phyloP scores from a whole-genome alignment of 371 early-diverging fungal species.

The Mucor plumbeus region DNA sequence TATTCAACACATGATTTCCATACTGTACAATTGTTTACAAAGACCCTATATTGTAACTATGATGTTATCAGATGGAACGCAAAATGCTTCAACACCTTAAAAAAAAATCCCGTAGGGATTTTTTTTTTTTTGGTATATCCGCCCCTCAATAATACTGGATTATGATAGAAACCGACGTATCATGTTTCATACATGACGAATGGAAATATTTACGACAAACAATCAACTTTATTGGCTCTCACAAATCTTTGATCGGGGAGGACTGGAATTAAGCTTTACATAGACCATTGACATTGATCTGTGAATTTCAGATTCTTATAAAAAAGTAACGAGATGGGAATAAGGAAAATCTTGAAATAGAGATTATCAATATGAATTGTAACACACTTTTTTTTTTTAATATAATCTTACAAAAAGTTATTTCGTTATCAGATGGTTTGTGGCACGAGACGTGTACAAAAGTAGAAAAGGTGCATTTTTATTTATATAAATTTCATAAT shows the following conservation, averaged over 20 bases:
- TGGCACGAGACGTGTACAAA: background rate
- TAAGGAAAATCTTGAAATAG: background rate
- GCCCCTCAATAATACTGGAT: too few species aligned
- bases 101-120: too few species aligned
- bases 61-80: too few species aligned
- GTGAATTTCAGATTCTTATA: background rate
- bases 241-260: background rate
- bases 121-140: too few species aligned
- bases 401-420: background rate
- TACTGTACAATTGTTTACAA: too few species aligned
- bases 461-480: conserved; percentile 1
- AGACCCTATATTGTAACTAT: too few species aligned
- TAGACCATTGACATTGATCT: background rate
- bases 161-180: too few species aligned
- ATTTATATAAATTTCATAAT: background rate
- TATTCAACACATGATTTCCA: too few species aligned
- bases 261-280: background rate
- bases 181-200: too few species aligned
- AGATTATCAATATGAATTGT: background rate
- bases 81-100: too few species aligned
- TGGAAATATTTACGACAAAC: background rate
- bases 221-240: background rate
- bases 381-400: too few species aligned
- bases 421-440: conserved; percentile 3
- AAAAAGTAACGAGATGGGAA: background rate